Evolutionary conservation across 495 filamentous ascomycete species (phyloP).

Genomic region (Bathelium albidoporum): DNA sequence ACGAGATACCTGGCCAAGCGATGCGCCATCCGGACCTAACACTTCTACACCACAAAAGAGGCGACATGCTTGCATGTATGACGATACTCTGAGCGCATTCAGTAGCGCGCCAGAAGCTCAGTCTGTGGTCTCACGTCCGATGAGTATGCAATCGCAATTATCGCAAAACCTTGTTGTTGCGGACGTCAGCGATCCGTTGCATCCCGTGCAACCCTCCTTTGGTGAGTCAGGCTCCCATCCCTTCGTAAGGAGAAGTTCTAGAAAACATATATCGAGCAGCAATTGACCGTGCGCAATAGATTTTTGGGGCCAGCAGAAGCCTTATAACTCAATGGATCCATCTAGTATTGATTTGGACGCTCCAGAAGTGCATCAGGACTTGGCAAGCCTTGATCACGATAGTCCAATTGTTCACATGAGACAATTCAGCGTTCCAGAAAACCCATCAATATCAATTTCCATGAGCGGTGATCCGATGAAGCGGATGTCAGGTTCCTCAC

Average conservation of each 20-base stretch:
- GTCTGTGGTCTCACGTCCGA: background rate
- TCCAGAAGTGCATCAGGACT: slow-evolving; percentile 19
- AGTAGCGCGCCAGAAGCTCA: background rate
- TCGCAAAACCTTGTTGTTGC: background rate
- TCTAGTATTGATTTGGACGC: slow-evolving; percentile 24
- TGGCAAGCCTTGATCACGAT: slow-evolving; percentile 18
- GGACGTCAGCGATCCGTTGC: background rate
- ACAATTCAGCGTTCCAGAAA: slow-evolving; percentile 18
- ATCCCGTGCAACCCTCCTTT: background rate
- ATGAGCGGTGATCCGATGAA: slow-evolving; percentile 15
- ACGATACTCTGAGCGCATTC: background rate
- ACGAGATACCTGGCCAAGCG: background rate
- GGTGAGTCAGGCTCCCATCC: background rate
- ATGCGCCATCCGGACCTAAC: background rate
- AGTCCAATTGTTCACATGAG: slow-evolving; percentile 26
- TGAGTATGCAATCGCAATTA: slow-evolving; percentile 3
- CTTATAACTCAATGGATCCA: slow-evolving; percentile 24
- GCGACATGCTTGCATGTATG: background rate
- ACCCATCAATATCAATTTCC: slow-evolving; percentile 11
- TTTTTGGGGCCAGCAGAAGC: slow-evolving; percentile 24
- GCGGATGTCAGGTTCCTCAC: slow-evolving; percentile 26
- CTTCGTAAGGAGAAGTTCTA: background rate
- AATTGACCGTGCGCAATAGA: slow-evolving; percentile 5
- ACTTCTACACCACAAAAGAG: background rate
- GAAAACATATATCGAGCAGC: background rate